Conservation (phyloP, 2,329 filamentous ascomycete species). For the Colletotrichum falcatum region DNA sequence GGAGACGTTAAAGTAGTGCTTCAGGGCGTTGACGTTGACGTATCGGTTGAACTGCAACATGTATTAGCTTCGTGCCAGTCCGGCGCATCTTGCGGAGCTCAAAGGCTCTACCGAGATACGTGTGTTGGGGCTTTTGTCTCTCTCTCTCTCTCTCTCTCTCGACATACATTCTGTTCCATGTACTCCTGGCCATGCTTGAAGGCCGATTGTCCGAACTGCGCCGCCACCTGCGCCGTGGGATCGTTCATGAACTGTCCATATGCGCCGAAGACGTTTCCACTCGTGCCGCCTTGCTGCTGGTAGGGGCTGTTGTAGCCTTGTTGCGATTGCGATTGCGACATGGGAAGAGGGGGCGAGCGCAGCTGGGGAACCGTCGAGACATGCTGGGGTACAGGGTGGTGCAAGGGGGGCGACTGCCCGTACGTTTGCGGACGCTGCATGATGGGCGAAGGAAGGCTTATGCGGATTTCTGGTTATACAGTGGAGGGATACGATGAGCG, state of each 20-base stretch:
- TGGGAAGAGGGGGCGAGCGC: constrained; percentile 89
- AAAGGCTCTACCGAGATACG: background rate
- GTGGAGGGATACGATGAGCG: background rate
- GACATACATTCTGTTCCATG: constrained; percentile 89
- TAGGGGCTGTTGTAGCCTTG: constrained; percentile 78
- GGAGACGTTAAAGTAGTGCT: constrained; percentile 99
- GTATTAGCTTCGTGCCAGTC: constrained; percentile 37
- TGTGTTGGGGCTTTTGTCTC: background rate
- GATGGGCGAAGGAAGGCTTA: constrained; percentile 47
- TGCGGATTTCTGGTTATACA: constrained; percentile 33
- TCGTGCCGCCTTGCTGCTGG: constrained; percentile 70
- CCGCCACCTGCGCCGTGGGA: constrained; percentile 92
- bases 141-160: background rate
- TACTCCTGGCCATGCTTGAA: constrained; percentile 94
- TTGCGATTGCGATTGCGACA: constrained; percentile 75
- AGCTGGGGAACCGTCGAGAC: constrained; percentile 98
- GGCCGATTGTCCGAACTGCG: constrained; percentile 92
- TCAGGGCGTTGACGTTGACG: constrained; percentile 91
- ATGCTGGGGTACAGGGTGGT: constrained; percentile 97
- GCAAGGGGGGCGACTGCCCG: constrained; percentile 90
- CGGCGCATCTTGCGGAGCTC: background rate
- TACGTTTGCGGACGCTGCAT: constrained; percentile 91
- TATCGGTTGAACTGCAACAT: constrained; percentile 70
- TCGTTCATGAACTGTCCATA: constrained; percentile 97
- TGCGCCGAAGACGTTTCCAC: constrained; percentile 71